Conservation (phyloP, 805 yeast genomes). For the Blastobotrys americana region DNA sequence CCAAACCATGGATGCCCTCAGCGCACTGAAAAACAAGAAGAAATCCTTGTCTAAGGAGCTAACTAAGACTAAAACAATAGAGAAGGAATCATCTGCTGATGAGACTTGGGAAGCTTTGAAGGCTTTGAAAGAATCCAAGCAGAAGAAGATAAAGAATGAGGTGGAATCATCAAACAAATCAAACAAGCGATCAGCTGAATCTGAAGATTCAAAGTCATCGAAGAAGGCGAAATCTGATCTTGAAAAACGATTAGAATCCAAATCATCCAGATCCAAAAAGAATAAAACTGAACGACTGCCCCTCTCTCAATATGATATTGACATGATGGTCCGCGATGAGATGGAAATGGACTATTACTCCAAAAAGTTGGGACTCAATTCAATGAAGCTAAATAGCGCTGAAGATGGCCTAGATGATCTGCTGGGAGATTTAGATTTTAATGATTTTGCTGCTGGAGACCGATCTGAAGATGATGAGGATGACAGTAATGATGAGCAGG, state of each 20-base stretch:
- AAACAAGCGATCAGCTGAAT: not conserved
- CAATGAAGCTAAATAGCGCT: constrained; percentile 45
- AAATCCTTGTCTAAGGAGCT: no score
- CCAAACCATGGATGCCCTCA: constrained; percentile 28
- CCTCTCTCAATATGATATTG: constrained; percentile 40
- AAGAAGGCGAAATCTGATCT: constrained; percentile 1
- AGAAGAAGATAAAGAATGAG: constrained; percentile 23
- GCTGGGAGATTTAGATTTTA: constrained; percentile 41
- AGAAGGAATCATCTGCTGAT: constrained; percentile 24
- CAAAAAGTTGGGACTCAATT: constrained; percentile 64
- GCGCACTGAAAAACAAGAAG: constrained; percentile 22
- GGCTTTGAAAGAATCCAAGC: constrained; percentile 32
- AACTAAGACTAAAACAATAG: constrained; percentile 17
- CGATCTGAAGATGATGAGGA: constrained; percentile 8
- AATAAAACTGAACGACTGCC: constrained; percentile 9
- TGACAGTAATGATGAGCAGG: constrained; percentile 13
- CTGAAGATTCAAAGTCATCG: not conserved
- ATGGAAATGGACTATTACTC: constrained; percentile 79
- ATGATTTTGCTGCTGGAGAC: constrained; percentile 19
- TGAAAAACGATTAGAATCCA: constrained; percentile 6
- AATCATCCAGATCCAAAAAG: constrained; percentile 2
- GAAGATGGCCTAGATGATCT: constrained; percentile 79
- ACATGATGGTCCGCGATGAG: constrained; percentile 53
- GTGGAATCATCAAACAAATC: constrained; percentile 21
- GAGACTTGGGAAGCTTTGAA: constrained; percentile 41